These are phyloP conservation scores for Adansonia rubrostipa DNA, from an alignment of 441 rosid genomes.

Conservation along the genomic window DNA sequence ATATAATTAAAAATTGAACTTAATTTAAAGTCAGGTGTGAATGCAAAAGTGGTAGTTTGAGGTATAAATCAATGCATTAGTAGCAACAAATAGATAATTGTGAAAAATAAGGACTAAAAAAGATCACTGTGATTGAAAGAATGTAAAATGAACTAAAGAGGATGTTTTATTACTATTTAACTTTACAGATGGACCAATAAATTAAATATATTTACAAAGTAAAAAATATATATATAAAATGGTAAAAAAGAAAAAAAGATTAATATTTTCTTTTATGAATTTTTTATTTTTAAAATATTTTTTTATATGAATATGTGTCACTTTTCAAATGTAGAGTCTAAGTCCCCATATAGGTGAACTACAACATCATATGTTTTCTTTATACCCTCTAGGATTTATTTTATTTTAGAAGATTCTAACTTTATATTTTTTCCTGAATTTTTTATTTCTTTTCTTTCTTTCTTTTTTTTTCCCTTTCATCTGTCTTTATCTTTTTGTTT, in stretches of 20 bases:
- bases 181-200: conserved; percentile 29
- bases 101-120: background rate
- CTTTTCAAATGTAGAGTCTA: conserved; percentile 5
- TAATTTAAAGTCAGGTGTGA: background rate
- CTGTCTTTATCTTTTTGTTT: conserved; percentile 29
- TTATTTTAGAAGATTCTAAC: conserved; percentile 29
- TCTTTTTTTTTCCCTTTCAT: background rate
- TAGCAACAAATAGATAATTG: background rate
- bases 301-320: background rate
- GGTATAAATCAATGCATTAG: background rate
- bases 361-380: conserved; percentile 5
- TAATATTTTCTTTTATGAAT: no score
- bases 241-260: background rate
- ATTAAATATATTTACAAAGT: background rate
- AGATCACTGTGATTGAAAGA: conserved; percentile 28
- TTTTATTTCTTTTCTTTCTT: background rate
- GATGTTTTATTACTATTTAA: conserved; percentile 33
- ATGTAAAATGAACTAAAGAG: conserved; percentile 31
- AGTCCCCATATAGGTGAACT: conserved; percentile 13
- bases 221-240: background rate
- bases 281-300: background rate
- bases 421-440: background rate
- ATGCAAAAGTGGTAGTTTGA: conserved; percentile 2
- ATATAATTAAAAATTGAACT: background rate
- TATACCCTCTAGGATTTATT: conserved; percentile 4